A percentile compares a stretch with the other conserved stretches of the same genome.
Conservation (phyloP, 768 basidiomycete genomes). For the Pleurotus tuber-regium region DNA sequence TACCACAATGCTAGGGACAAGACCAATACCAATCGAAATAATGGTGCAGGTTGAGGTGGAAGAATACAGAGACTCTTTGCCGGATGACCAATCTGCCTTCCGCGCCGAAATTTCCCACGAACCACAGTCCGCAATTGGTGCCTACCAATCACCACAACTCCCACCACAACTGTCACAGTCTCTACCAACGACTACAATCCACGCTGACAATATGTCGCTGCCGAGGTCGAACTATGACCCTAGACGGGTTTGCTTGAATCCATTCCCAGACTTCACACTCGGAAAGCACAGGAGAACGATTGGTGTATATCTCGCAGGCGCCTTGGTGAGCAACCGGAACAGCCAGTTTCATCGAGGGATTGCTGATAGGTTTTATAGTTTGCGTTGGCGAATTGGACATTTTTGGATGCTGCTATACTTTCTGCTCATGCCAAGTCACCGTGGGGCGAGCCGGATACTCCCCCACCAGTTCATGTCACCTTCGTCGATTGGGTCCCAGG, state of each 20-base stretch:
- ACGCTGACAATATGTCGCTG: constrained; percentile 53
- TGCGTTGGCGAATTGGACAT: constrained; percentile 91
- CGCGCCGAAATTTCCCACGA: not conserved
- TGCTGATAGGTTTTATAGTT: constrained; percentile 52
- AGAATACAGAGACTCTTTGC: not conserved
- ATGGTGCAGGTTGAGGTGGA: not conserved
- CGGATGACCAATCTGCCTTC: not conserved
- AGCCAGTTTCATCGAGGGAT: not conserved
- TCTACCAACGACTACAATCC: not conserved
- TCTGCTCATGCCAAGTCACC: constrained; percentile 84
- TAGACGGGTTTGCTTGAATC: constrained; percentile 82
- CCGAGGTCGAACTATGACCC: constrained; percentile 82
- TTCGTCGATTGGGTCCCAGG: constrained; percentile 99
- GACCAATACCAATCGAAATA: too few species aligned
- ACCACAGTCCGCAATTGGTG: not conserved
- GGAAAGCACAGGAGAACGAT: constrained; percentile 78
- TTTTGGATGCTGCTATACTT: constrained; percentile 89
- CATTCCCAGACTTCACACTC: constrained; percentile 73
- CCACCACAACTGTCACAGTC: not conserved
- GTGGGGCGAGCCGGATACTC: constrained; percentile 64
- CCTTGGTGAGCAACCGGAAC: constrained; percentile 61
- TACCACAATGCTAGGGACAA: too few species aligned
- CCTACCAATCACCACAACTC: not conserved
- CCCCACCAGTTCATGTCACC: constrained; percentile 66
- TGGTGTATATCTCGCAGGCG: constrained; percentile 91